Base-by-base conservation (phyloP, 2,329 filamentous ascomycete species). In the Stromatinia cepivora region DNA sequence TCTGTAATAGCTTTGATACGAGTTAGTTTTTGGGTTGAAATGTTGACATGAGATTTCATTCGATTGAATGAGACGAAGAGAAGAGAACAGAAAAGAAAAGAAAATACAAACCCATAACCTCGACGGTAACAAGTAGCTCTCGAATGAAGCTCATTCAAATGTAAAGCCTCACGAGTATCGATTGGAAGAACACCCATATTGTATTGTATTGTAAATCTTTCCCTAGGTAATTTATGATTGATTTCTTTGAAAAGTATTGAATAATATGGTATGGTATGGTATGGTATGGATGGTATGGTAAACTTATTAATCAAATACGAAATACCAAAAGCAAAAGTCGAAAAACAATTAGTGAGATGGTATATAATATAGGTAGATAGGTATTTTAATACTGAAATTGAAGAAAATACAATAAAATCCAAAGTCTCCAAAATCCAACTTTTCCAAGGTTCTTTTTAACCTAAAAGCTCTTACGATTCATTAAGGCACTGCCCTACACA, bases 161-260 rank as follows among this genome's bases (percentile, higher is more conserved):
- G 46, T 15, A 63, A 36, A 34, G 66, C 66, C n/a, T 68, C 66
- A 25, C 66, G 66, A 10, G 66, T 45, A 62, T 68, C 66, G n/a
- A 68, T 63, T 36, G 66, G 66, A 56, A 68, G 66, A 22, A 39
- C 46, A 68, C 59, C 58, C 66, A 68, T 68, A 25, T 15, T 68
- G 46, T 39, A 7, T n/a, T 36, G 31, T 39, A 3, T n/a, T 36
- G 34, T 15, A n/a, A 34, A 2, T 39, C 31, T 39, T 36, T 17
- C 39, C 17, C 39, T 42, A 15, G 13, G 39, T 42, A 42, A 42
- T 42, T 42, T 17, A 42, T 42, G 39, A 10, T 56, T 53, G 50
- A 36, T 42, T 4, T 17, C 5, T 42, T 1, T 42, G 39, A 15
- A 15, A 11, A n/a, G n/a, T n/a, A n/a, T n/a, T n/a, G n/a, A n/a